phyloP scores from a whole-genome alignment of 768 basidiomycete genomes.

The Russula lepida region DNA sequence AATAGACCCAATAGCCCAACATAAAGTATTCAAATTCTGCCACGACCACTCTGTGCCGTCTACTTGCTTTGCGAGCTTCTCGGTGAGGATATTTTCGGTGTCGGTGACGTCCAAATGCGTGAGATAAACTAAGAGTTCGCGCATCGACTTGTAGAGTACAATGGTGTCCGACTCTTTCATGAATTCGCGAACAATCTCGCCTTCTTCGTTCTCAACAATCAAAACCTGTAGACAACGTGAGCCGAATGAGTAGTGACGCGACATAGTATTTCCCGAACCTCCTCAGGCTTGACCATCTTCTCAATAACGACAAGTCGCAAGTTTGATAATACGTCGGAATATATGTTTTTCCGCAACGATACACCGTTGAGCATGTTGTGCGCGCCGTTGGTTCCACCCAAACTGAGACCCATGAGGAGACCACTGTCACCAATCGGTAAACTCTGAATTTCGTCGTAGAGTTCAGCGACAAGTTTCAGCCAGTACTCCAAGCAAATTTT shows the following conservation, averaged over 20 bases:
- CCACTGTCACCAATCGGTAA: constrained; percentile 83
- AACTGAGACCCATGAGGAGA: constrained; percentile 80
- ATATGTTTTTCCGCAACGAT: constrained; percentile 86
- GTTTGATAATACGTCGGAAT: constrained; percentile 91
- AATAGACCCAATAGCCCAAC: constrained; percentile 99
- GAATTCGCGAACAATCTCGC: constrained; percentile 98
- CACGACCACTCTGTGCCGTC: constrained; percentile 99
- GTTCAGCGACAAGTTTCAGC: constrained; percentile 88
- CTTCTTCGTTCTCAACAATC: constrained; percentile 98
- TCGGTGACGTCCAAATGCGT: constrained; percentile 95
- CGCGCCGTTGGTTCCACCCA: constrained; percentile 58
- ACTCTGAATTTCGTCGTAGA: constrained; percentile 95
- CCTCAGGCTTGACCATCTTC: constrained; percentile 99
- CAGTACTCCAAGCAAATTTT: constrained; percentile 99
- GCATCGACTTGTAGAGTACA: constrained; percentile 97
- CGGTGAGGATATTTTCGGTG: constrained; percentile 94
- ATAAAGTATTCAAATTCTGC: constrained; percentile 97
- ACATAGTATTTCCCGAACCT: constrained; percentile 44
- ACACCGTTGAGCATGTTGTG: constrained; percentile 67
- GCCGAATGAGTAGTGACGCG: constrained; percentile 7
- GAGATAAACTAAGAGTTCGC: constrained; percentile 93
- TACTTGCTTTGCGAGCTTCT: constrained; percentile 95
- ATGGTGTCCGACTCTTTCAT: constrained; percentile 99
- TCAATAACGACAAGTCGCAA: constrained; percentile 93
- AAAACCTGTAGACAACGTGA: constrained; percentile 55